phyloP scores from a whole-genome alignment of 257 asterid species.

The Gentiana macrophylla region DNA sequence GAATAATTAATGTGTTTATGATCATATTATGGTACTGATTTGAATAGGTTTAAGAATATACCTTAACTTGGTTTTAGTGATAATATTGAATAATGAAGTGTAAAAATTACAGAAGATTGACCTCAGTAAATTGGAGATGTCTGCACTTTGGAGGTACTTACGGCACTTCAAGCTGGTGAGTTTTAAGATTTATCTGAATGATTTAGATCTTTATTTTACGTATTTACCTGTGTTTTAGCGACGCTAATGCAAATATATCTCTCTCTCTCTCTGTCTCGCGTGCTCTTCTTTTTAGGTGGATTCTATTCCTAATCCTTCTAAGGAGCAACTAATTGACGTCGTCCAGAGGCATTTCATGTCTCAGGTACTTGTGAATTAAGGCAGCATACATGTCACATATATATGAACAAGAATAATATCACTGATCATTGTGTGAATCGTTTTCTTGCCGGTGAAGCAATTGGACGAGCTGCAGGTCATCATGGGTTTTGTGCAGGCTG shows the following conservation, averaged over 20 bases:
- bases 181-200: conserved; percentile 1
- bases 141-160: conserved; percentile 78
- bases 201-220: too few relatives aligned
- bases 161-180: conserved; percentile 87
- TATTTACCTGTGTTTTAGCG: too few relatives aligned
- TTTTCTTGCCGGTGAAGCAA: conserved; percentile 35
- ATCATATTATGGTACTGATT: not conserved
- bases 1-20: not conserved
- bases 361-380: conserved; percentile 34
- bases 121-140: conserved; percentile 83
- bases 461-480: conserved; percentile 86
- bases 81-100: too few relatives aligned
- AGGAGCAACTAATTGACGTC: conserved; percentile 77
- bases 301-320: conserved; percentile 61
- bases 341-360: conserved; percentile 91
- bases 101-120: conserved; percentile 47
- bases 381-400: too few relatives aligned
- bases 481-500: conserved; percentile 70
- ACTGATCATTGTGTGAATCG: not conserved
- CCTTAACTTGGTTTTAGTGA: not conserved
- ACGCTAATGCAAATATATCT: too few relatives aligned
- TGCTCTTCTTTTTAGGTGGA: conserved; percentile 38
- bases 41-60: too few relatives aligned
- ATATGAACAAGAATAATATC: not conserved
- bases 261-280: too few relatives aligned